Evolutionary conservation across 495 filamentous ascomycete genomes (phyloP).

Genomic region (Achaetomiella virescens): DNA sequence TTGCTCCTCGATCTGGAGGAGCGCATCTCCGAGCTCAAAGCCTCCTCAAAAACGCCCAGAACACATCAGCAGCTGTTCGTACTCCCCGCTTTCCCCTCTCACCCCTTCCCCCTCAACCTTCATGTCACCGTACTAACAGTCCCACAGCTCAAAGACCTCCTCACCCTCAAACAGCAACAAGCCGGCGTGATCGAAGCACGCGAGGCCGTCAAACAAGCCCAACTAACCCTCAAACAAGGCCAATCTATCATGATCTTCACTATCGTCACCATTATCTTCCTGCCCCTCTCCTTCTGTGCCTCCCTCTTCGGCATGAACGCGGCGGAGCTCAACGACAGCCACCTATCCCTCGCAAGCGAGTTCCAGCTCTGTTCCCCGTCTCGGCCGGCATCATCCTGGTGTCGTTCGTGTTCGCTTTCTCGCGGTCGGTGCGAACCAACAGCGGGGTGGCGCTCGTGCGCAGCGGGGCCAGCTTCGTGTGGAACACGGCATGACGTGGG

Average conservation of each 20-base stretch:
- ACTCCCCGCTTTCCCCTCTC: background rate
- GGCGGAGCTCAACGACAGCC: no score
- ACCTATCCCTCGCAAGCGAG: conserved; percentile 21
- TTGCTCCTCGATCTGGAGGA: conserved; percentile 17
- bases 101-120: no score
- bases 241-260: conserved; percentile 60
- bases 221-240: conserved; percentile 52
- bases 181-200: conserved; percentile 55
- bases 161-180: conserved; percentile 59
- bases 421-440: conserved; percentile 16
- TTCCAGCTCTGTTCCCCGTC: conserved; percentile 28
- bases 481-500: conserved; percentile 20
- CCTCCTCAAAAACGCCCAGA: conserved; percentile 21
- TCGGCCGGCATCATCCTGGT: conserved; percentile 31
- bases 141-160: conserved; percentile 37
- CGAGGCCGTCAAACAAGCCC: conserved; percentile 50
- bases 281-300: conserved; percentile 34
- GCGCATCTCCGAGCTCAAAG: conserved; percentile 20
- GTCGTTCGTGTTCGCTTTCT: conserved; percentile 32
- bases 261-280: conserved; percentile 54
- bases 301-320: conserved; percentile 39
- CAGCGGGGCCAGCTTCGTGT: conserved; percentile 13
- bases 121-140: no score
- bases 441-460: conserved; percentile 7
- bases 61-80: conserved; percentile 20